Base-by-base conservation (phyloP, 2,329 filamentous ascomycete genomes). In the Ophiostoma novo-ulmi region DNA sequence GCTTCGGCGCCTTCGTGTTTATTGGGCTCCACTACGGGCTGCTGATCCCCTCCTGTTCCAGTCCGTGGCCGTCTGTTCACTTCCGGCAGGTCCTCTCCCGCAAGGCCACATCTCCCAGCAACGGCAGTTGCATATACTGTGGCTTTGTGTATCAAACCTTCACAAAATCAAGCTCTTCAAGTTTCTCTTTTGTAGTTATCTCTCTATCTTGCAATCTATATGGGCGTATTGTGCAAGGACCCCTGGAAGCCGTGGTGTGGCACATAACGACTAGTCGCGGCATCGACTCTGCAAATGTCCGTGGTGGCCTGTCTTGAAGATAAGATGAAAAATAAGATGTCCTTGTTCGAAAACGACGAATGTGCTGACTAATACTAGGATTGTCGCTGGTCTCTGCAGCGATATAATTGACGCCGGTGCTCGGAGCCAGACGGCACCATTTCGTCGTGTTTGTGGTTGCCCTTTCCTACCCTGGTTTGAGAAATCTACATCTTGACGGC, bases 1-100 rank as follows among this genome's bases (percentile, higher is more conserved):
- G 63, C 63, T 38, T 65, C 63, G 63, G 63, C 63, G 63, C 63
- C 63, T 64, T 63, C 31, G 1, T 39, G 63, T 38, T 36, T 3
- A 36, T 17, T 17, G n/a, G 11, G 11, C 22, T 26, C 63, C 20
- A 38, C 63, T 17, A 1, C 22, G 35, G 1, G 3, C 26, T 35
- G 55, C 13, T 5, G 22, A 17, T 61, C 55, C 13, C 55, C 8
- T 61, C 55, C 17, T 58, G 52, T 20, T 61, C 26, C 13, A 20
- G 3, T 31, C 14, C n/a, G 22, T 14, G 58, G 13, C 26, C 58
- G 58, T 26, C 58, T 20, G 58, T 63, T 17, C 44, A 44, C 39
- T 44, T 44, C 39, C 39, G 39, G 39, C 31, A 31, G 31, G 31
- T 31, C 31, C 31, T 31, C 31, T 31, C 31, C 44, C 44, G 41